Base-by-base conservation (phyloP, 2,329 filamentous ascomycete genomes). In the Colletotrichum sp. region DNA sequence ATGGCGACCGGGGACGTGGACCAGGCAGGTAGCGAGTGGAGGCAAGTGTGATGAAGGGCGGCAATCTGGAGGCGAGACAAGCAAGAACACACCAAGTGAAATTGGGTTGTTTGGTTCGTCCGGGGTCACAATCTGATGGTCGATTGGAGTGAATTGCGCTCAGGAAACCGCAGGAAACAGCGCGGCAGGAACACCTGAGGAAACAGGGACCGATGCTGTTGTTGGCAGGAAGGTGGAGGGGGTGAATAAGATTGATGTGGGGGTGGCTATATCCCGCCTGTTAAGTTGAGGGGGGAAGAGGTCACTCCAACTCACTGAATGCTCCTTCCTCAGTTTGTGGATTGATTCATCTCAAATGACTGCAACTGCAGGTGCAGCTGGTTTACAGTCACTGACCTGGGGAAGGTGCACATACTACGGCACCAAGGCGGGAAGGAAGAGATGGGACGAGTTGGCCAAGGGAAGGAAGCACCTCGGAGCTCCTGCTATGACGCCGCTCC, bases 1-100 rank as follows among this genome's bases (percentile, higher is more conserved):
- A 72, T 30, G 21, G n/a, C 2, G 59, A 64, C 36, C 24, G 24
- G n/a, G 16, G 26, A 63, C 55, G 39, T 36, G 66, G 71, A 32
- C 44, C 57, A 26, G 49, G 65, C 24, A 57, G 26, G 21, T 16
- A 68, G 30, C 26, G 52, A 34, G 72, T 72, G 69, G 72, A 75
- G 72, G 69, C 55, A 62, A 59, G n/a, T n/a, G 52, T 73, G 73
- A 73, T 69, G 70, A 73, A 76, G 64, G 70, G 57, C 44, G 36
- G 36, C 44, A 15, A 52, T 30, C 64, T 59, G 73, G 64, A 76
- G 73, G 69, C 57, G 70, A 76, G 70, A 64, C 70, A 69, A 73
- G 64, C 69, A 73, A 67, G 32, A 24, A 67, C 52, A 32, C 49
- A 68, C 49, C 63, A 69, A 57, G 28, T 32, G 70, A 65, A 63